Evolutionary conservation across 768 basidiomycete genomes (phyloP), one percentile per base, ranked within the genome.

Genomic region (Rhodocollybia butyracea): DNA sequence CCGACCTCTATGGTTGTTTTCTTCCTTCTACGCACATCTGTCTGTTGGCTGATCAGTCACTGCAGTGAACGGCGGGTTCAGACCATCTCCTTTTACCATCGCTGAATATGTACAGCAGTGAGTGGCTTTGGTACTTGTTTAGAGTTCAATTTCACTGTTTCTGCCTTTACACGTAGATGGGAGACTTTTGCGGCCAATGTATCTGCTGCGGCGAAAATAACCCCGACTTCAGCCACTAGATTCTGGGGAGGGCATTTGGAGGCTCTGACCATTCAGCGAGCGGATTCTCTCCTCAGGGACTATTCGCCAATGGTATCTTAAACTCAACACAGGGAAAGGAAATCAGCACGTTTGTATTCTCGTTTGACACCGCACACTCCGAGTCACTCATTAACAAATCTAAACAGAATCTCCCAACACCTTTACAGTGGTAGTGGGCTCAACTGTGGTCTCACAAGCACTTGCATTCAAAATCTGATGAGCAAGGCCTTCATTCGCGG

Each of bases 401-500:
- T 31, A 24, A 12, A 7, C 57, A 84, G 82, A 13, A 76, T 84
- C 57, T 83, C 82, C 3, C 81, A 83, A 41, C 79, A 81, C 57
- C 75, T 69, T 48, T 80, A 80, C 51, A 58, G 56, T 22, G 59
- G 27, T 12, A 51, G 59, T 10, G 43, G 40, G 10, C 65, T 64
- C 11, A 75, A 75, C 61, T 83, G 83, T n/a, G 84, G 85, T 12
- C 78, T 80, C 2, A 87, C 85, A 64, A 86, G 85, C 58, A 58
- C 68, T 5, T 86, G 86, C 15, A 76, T 66, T 11, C 78, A 82
- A 60, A 82, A 85, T 58, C 70, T 89, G 50, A 87, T 88, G 85
- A 80, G 77, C 29, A 88, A 89, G 61, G 62, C 72, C 5, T 75
- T 75, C 43, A 74, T 82, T 27, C 73, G 85, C 59, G 69, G 80